phyloP scores from a whole-genome alignment of 495 filamentous ascomycete genomes.

The Penicillium chermesinum region DNA sequence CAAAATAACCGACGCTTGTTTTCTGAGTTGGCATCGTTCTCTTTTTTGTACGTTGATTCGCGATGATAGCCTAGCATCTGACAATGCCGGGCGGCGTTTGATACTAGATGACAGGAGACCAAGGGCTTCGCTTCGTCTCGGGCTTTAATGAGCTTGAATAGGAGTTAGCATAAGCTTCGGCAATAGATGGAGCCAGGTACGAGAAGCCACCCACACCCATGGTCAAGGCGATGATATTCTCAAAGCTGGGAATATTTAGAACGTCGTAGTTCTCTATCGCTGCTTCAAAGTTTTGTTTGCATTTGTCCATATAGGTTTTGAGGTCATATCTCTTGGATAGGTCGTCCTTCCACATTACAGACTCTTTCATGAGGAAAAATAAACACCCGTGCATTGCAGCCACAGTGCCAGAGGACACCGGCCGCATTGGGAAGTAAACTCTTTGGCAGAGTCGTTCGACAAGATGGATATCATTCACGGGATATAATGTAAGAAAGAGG shows the following conservation, averaged over 20 bases:
- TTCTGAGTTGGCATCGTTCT: not conserved
- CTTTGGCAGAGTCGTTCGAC: constrained; percentile 18
- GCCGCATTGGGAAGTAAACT: constrained; percentile 21
- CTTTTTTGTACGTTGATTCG: not conserved
- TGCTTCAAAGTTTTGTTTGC: constrained; percentile 14
- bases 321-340: constrained; percentile 16
- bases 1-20: not conserved
- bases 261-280: constrained; percentile 17
- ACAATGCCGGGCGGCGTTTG: not conserved
- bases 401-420: constrained; percentile 10
- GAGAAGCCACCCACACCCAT: constrained; percentile 15
- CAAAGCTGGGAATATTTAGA: constrained; percentile 17
- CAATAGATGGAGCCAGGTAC: not conserved
- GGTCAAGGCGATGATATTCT: constrained; percentile 19
- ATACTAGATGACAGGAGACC: not conserved
- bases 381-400: constrained; percentile 22
- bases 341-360: constrained; percentile 3
- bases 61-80: constrained; percentile 2
- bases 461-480: constrained; percentile 12
- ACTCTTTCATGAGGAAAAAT: constrained; percentile 17
- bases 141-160: not conserved
- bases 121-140: not conserved
- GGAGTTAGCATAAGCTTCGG: not conserved
- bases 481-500: constrained; percentile 16
- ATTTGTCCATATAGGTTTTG: constrained; percentile 1